Evolutionary conservation across 257 asterid genomes (phyloP), one percentile per base, ranked within the genome.

Genomic region (Solanum virginianum): DNA sequence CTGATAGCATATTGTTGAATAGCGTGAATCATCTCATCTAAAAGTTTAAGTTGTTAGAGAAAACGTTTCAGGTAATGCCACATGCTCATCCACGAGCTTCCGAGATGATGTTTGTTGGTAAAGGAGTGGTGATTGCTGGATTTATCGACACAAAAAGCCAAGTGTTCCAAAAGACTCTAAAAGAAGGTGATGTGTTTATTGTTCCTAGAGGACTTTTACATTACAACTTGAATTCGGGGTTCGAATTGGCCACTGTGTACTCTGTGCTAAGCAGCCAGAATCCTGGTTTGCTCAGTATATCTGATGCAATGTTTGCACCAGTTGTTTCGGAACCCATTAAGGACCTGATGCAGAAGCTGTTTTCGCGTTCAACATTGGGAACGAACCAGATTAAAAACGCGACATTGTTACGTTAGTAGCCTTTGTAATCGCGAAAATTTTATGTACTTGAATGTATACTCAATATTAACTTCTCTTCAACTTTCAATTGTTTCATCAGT

Each of bases 151-250:
- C 97, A 4, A 77, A 47, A 11, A 85, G 87, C 36, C 86, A 26
- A 36, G 88, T 92, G 13, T 92, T 93, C 49, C 94, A 91, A 88
- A 90, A 85, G 49, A 69, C 89, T 51, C 53, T 95, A 68, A 77
- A 87, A 9, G 86, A 88, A 81, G 97, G 98, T 17, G 97, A 92
- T 14, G 95, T 92, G 47, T 92, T 92, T 10, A 87, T 95, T 71
- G 90, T 95, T 49, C 97, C 98, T 0, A 93, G 87, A 54, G 98
- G 97, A 32, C 92, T 95, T 5, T 85, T 95, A 88, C 98, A 93
- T 84, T 95, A 83, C 59, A 88, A 91, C 82, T 86, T 91, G 54
- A 95, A 93, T 49, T 79, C 87, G 2, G 97, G 98, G 1, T 92
- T 90, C 22, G 97, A 91, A 87, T 66, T 39, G 0, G 98, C 95